phyloP scores from a whole-genome alignment of 139 green algal species.

The Gonium pectorale region DNA sequence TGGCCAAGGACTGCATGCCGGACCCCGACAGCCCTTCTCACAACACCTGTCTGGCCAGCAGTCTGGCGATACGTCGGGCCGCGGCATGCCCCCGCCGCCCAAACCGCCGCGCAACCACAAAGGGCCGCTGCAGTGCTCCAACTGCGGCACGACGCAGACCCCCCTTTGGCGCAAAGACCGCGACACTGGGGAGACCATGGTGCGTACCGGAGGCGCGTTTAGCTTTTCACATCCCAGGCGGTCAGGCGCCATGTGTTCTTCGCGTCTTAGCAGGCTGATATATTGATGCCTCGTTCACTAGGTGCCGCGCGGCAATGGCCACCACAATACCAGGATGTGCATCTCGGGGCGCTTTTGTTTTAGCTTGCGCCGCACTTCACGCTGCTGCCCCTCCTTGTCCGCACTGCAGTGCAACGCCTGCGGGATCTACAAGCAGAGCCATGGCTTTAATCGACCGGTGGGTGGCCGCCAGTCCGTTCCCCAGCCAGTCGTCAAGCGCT shows the following conservation, averaged over 20 bases:
- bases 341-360: too few relatives aligned
- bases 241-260: too few relatives aligned
- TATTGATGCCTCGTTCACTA: too few relatives aligned
- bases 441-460: slow-evolving; percentile 53
- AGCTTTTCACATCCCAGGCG: too few relatives aligned
- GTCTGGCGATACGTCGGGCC: too few relatives aligned
- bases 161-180: slow-evolving; percentile 58
- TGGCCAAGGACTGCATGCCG: too few relatives aligned
- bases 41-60: too few relatives aligned
- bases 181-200: slow-evolving; percentile 51
- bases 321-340: too few relatives aligned
- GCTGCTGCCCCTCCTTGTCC: background rate
- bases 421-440: slow-evolving; percentile 67
- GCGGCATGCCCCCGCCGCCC: background rate
- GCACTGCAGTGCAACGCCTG: slow-evolving; percentile 54
- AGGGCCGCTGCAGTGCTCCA: slow-evolving; percentile 44
- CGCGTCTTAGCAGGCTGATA: too few relatives aligned
- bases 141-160: slow-evolving; percentile 51
- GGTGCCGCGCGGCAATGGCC: too few relatives aligned
- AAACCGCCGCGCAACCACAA: slow-evolving; percentile 25
- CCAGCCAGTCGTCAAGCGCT: background rate
- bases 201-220: background rate
- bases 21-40: too few relatives aligned
- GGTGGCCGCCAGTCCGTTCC: background rate
- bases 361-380: background rate